Evolutionary conservation across 768 basidiomycete species (phyloP), one percentile per base, ranked within the genome.

Genomic region (Tylopilus vinaceipallidus): DNA sequence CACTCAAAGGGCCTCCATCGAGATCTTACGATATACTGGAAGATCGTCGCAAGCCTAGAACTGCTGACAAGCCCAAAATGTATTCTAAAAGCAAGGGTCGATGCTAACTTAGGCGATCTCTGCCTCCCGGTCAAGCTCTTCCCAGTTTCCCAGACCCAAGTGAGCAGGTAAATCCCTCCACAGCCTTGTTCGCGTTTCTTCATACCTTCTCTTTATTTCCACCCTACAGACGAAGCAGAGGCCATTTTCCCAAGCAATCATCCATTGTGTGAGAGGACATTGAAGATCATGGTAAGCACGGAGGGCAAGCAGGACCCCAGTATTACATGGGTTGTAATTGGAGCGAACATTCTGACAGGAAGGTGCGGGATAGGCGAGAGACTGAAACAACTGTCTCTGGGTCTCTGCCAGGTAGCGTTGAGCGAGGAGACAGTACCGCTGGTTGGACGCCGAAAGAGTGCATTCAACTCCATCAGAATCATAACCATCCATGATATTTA

Each of bases 61-160:
- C n/a, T n/a, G n/a, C n/a, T n/a, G n/a, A n/a, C n/a, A n/a, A n/a
- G n/a, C n/a, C n/a, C n/a, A n/a, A n/a, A n/a, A n/a, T n/a, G n/a
- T n/a, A n/a, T n/a, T n/a, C n/a, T n/a, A n/a, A n/a, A n/a, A n/a
- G n/a, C n/a, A n/a, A n/a, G n/a, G n/a, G n/a, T n/a, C n/a, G n/a
- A n/a, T n/a, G n/a, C n/a, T n/a, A n/a, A n/a, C n/a, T n/a, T n/a
- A n/a, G n/a, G n/a, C n/a, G n/a, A n/a, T n/a, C n/a, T n/a, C n/a
- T n/a, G n/a, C n/a, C n/a, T 27, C 13, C 17, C 41, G 22, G 22
- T 44, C 47, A 2, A 55, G 29, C 5, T 37, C 34, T 29, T 49
- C 47, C 50, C 54, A 55, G 24, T 7, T 3, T 5, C 51, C 34
- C 19, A 55, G 51, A 27, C 33, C 47, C 39, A 55, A 34, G 0